Evolutionary conservation across 371 early-diverging fungal species (phyloP), one percentile per base, ranked within the genome.

Genomic region (Mucor saturninus): DNA sequence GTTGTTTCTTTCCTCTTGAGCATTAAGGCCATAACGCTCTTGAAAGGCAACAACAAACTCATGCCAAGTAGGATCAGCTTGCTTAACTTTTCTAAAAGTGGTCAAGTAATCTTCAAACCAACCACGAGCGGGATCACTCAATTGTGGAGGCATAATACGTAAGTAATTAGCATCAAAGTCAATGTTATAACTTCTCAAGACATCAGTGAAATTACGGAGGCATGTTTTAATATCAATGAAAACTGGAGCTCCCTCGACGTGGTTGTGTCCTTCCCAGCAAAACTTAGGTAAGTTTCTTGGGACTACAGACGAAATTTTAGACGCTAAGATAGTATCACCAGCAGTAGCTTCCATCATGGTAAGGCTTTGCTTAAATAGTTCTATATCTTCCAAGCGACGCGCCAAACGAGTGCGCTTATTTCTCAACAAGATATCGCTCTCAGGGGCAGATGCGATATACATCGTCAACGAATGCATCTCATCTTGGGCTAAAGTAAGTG

Each of bases 131-230:
- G 48, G 28, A 5, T 13, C 21, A 49, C 56, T 29, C 8, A 62
- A n/a, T 8, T 40, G 26, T 4, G 48, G 56, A 7, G 56, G 62
- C 4, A 62, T 7, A 29, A 62, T 14, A 38, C 62, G 62, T 28
- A 21, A n/a, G 37, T 30, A 62, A 13, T 62, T 32, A 13, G 3
- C 14, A 15, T 62, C 39, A 29, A 55, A 9, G 37, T 54, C 38
- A 5, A 54, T 13, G 13, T 11, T 28, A 52, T 48, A 21, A 9
- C 28, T 11, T 30, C 13, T 10, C 62, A 62, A 55, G 8, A 62
- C 39, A 39, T 62, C 62, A 15, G 53, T 39, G 28, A 62, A 56
- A 1, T 62, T 55, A 15, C 3, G 11, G 3, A 62, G 29, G 35
- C 56, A 55, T 1, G 40, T 46, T 3, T 46, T 21, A 28, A 62